A percentile compares a stretch with the other conserved stretches of the same genome.
Conservation (phyloP, 805 yeast genomes). For the Komagataella kurtzmanii region DNA sequence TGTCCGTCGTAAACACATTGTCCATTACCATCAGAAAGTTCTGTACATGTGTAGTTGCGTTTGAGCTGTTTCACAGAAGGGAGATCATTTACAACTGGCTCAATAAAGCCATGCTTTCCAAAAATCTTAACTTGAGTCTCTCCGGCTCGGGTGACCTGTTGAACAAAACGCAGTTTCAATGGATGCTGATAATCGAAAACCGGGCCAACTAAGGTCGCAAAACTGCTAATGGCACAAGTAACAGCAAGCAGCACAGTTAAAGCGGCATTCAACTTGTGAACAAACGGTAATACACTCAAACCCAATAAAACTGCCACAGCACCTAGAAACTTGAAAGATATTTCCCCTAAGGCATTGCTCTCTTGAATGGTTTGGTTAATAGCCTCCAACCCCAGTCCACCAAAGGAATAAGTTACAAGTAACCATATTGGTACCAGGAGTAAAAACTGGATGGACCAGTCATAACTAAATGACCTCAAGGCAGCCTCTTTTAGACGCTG, state of each 20-base stretch:
- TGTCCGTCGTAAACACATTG: slow-evolving; percentile 37
- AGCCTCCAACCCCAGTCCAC: slow-evolving; percentile 48
- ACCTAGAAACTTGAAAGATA: slow-evolving; percentile 22
- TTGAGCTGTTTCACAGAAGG: slow-evolving; percentile 41
- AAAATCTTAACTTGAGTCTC: slow-evolving; percentile 22
- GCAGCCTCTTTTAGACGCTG: slow-evolving; percentile 16
- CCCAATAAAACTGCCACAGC: slow-evolving; percentile 23
- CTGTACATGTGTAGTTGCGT: slow-evolving; percentile 18
- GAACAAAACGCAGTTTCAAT: slow-evolving; percentile 58
- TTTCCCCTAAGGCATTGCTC: slow-evolving; percentile 27
- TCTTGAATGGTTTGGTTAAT: slow-evolving; percentile 64
- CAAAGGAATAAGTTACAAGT: slow-evolving; percentile 37
- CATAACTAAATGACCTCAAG: slow-evolving; percentile 43
- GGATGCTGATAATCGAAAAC: slow-evolving; percentile 60
- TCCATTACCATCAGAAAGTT: slow-evolving; percentile 31
- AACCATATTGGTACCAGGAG: slow-evolving; percentile 53
- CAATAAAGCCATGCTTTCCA: slow-evolving; percentile 34
- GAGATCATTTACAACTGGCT: slow-evolving; percentile 36
- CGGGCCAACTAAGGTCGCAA: slow-evolving; percentile 21
- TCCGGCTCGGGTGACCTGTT: slow-evolving; percentile 35
- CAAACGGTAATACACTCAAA: slow-evolving; percentile 50
- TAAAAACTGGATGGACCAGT: slow-evolving; percentile 71
- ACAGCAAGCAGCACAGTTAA: slow-evolving; percentile 26
- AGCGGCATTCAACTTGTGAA: slow-evolving; percentile 49
- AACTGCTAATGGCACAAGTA: slow-evolving; percentile 23